A percentile compares a stretch with the other conserved stretches of the same genome.
phyloP scores from a whole-genome alignment of 352 stramenopile genomes.

The Globisporangium nagaii region DNA sequence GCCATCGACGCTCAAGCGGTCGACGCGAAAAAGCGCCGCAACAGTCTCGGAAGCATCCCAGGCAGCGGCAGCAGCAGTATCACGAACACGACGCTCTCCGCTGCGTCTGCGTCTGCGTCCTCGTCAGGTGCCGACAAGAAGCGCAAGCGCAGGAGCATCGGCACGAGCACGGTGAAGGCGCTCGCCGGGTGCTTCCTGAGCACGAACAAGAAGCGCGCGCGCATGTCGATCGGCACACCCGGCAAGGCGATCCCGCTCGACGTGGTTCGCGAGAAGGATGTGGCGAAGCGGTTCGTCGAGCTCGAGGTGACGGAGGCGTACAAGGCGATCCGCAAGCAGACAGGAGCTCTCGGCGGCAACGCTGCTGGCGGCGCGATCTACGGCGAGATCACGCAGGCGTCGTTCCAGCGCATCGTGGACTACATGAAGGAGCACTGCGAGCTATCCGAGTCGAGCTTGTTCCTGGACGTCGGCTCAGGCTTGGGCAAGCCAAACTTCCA shows the following conservation, averaged over 20 bases:
- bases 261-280: slow-evolving; percentile 44
- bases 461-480: slow-evolving; percentile 96
- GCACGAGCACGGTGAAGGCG: slow-evolving; percentile 21
- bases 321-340: slow-evolving; percentile 91
- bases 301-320: slow-evolving; percentile 88
- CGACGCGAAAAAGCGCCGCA: slow-evolving; percentile 13
- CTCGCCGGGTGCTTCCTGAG: slow-evolving; percentile 9
- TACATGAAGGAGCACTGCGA: slow-evolving; percentile 92
- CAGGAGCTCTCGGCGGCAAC: slow-evolving; percentile 93
- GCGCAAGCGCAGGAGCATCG: slow-evolving; percentile 53
- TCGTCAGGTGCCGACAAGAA: slow-evolving; percentile 14
- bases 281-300: slow-evolving; percentile 74
- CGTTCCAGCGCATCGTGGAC: slow-evolving; percentile 96
- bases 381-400: slow-evolving; percentile 95
- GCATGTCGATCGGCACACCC: slow-evolving; percentile 57
- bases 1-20: slow-evolving; percentile 12
- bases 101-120: not conserved
- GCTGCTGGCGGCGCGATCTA: slow-evolving; percentile 96
- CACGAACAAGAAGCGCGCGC: slow-evolving; percentile 49
- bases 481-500: slow-evolving; percentile 98
- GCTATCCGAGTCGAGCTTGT: slow-evolving; percentile 84
- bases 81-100: not conserved
- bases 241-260: slow-evolving; percentile 72
- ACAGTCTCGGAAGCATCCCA: not conserved
- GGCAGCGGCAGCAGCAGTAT: slow-evolving; percentile 1